A percentile compares a stretch with the other conserved stretches of the same genome.
These are phyloP conservation scores for Micractinium sp. DNA, from an alignment of 139 green algal species.

Conservation along the genomic window DNA sequence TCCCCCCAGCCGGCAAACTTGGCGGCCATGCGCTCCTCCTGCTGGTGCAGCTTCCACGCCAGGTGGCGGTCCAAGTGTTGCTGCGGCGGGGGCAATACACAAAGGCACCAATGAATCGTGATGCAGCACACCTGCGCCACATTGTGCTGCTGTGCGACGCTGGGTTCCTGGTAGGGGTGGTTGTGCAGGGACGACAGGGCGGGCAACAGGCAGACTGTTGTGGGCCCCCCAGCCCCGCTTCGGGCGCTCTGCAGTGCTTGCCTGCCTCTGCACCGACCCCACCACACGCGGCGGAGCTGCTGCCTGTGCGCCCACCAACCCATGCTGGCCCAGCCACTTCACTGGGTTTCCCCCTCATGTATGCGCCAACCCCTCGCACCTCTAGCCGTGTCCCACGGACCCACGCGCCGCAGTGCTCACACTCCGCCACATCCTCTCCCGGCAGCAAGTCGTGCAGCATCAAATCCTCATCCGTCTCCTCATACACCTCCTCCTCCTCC, in stretches of 20 bases:
- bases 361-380: background rate
- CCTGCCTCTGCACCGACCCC: too few species aligned
- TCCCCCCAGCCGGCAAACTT: background rate
- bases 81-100: background rate
- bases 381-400: background rate
- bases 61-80: slow-evolving; percentile 2
- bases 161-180: background rate
- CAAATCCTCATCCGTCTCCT: background rate
- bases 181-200: background rate
- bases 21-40: slow-evolving; percentile 10
- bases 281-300: too few species aligned
- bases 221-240: too few species aligned
- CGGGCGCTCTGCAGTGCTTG: too few species aligned
- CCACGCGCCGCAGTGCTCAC: background rate
- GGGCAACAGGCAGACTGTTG: too few species aligned
- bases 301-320: too few species aligned
- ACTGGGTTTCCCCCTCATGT: background rate
- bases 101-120: background rate
- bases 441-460: background rate
- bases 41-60: background rate
- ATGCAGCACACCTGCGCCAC: background rate
- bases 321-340: too few species aligned
- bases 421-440: slow-evolving; percentile 22
- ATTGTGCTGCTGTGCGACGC: background rate
- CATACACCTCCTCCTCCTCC: background rate